A percentile compares a stretch with the other conserved stretches of the same genome.
Conservation (phyloP, 208 protist genomes). For the Herpetomonas samuelpessoai region DNA sequence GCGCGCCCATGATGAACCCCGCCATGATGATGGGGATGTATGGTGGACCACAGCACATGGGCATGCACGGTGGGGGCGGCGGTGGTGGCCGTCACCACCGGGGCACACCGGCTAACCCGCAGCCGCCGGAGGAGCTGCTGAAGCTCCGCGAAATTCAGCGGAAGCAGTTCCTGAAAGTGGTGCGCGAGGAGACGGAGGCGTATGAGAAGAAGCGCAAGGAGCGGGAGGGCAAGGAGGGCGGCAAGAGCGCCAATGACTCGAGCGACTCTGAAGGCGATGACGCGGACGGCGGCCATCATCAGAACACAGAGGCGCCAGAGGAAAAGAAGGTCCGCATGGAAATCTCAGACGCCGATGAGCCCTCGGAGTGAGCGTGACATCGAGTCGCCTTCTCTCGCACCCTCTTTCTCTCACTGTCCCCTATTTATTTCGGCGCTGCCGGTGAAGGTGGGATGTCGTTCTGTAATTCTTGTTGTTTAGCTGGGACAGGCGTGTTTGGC, state of each 20-base stretch:
- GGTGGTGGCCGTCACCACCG: not conserved
- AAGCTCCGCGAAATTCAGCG: conserved; percentile 80
- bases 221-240: conserved; percentile 26
- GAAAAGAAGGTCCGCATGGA: conserved; percentile 11
- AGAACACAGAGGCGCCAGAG: conserved; percentile 19
- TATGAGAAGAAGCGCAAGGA: conserved; percentile 70
- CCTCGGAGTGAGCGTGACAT: not conserved
- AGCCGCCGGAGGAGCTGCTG: conserved; percentile 51
- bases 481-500: no score
- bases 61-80: not conserved
- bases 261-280: conserved; percentile 13
- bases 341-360: not conserved
- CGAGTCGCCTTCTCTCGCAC: conserved; percentile 2
- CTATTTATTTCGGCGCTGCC: not conserved
- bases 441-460: no score
- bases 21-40: conserved; percentile 9
- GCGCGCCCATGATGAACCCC: not conserved
- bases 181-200: conserved; percentile 63
- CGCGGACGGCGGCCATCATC: conserved; percentile 16
- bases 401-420: conserved; percentile 9
- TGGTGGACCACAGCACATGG: not conserved
- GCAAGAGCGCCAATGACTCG: conserved; percentile 22
- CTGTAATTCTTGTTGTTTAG: no score
- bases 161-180: conserved; percentile 80
- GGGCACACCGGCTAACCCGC: conserved; percentile 44